phyloP scores from a whole-genome alignment of 805 yeast species.

The Yamadazyma insecticola region DNA sequence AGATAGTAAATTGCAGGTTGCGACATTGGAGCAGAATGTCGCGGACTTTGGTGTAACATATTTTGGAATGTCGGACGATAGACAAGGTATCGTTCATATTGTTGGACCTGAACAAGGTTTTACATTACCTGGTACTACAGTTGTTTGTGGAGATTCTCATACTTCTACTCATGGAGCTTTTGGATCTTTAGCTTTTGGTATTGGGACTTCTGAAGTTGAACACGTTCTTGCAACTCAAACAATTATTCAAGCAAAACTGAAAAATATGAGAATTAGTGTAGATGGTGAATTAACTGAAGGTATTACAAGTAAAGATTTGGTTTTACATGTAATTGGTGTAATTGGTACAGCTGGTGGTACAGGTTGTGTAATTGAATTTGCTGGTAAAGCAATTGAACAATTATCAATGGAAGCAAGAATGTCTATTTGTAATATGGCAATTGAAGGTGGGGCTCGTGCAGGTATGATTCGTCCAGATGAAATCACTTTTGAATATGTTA shows the following conservation, averaged over 20 bases:
- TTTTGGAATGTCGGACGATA: conserved; percentile 89
- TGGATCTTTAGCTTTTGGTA: conserved; percentile 96
- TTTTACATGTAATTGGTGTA: conserved; percentile 89
- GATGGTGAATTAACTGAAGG: conserved; percentile 84
- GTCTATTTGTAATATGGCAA: conserved; percentile 99
- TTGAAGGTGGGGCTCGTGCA: conserved; percentile 99
- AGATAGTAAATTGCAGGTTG: conserved; percentile 89
- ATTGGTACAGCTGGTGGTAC: conserved; percentile 99
- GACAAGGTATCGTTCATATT: conserved; percentile 98
- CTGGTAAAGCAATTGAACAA: conserved; percentile 88
- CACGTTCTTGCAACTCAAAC: conserved; percentile 98
- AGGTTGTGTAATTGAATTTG: conserved; percentile 93
- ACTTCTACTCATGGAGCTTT: conserved; percentile 99
- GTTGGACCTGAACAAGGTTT: conserved; percentile 99
- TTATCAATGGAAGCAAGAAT: conserved; percentile 96
- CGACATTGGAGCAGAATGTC: conserved; percentile 90
- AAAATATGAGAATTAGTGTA: conserved; percentile 88
- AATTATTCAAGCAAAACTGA: conserved; percentile 87
- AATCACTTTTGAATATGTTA: conserved; percentile 78
- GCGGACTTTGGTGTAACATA: conserved; percentile 84
- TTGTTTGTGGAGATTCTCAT: conserved; percentile 98
- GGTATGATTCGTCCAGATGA: conserved; percentile 98
- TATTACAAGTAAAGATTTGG: conserved; percentile 92
- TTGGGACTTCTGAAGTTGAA: conserved; percentile 98
- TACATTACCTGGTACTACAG: conserved; percentile 97